Percentiles rank a stretch among this genome's conserved stretches.
Evolutionary conservation across 2,329 filamentous ascomycete genomes (phyloP).

Genomic region (Alternaria rosae): DNA sequence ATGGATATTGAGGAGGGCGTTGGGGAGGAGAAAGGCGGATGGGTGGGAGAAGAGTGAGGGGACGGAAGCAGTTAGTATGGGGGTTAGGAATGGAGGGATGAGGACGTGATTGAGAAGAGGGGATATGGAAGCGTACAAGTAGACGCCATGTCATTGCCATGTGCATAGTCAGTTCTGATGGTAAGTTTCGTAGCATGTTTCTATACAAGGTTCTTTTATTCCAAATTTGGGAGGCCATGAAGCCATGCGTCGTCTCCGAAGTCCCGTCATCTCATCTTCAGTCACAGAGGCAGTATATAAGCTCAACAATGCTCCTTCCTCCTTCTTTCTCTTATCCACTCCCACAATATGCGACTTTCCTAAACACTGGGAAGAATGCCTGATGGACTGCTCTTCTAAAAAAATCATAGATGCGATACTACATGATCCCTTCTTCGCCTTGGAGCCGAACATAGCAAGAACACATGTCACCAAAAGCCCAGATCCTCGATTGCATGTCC

Average conservation of each 20-base stretch:
- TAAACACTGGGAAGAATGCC: too few relatives aligned
- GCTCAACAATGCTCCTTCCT: fast-evolving
- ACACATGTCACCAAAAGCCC: too few relatives aligned
- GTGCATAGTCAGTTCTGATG: too few relatives aligned
- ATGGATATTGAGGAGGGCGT: conserved; percentile 53
- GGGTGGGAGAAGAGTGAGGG: conserved; percentile 45
- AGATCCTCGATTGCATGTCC: too few relatives aligned
- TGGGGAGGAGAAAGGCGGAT: conserved; percentile 37
- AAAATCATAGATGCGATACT: too few relatives aligned
- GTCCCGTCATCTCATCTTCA: neutral
- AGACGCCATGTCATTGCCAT: too few relatives aligned
- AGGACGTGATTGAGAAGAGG: neutral
- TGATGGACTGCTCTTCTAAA: too few relatives aligned
- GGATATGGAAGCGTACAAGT: neutral
- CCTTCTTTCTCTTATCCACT: neutral
- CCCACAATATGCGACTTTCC: neutral
- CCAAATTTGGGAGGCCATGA: neutral
- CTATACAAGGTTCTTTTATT: fast-evolving
- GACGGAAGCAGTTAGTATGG: conserved; percentile 38
- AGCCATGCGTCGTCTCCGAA: neutral
- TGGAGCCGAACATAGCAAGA: too few relatives aligned
- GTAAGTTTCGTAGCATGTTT: neutral
- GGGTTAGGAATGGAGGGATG: conserved; percentile 20
- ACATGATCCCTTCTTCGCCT: too few relatives aligned
- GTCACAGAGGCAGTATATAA: neutral